Percentiles rank a stretch among this genome's conserved stretches.
Conservation (phyloP, 176 grass and related monocot genomes). For the Areca catechu region DNA sequence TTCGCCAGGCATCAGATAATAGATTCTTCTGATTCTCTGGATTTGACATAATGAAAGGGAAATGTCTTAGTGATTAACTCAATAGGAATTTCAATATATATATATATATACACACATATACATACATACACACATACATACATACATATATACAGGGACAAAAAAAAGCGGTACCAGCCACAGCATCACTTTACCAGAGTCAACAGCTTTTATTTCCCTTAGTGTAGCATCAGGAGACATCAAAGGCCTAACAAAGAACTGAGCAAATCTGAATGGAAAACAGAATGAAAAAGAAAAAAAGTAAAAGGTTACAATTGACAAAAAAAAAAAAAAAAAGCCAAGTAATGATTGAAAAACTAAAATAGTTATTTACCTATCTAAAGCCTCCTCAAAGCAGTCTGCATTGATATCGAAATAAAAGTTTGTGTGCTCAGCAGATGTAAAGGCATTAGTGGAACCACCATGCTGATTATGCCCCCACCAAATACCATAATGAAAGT, state of each 20-base stretch:
- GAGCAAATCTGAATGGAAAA: constrained; percentile 60
- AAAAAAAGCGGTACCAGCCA: too few species aligned
- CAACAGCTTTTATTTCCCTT: constrained; percentile 96
- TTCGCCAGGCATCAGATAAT: constrained; percentile 68
- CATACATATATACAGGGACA: too few species aligned
- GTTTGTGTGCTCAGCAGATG: constrained; percentile 69
- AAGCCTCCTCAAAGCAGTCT: constrained; percentile 71
- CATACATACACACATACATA: too few species aligned
- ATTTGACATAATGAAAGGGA: constrained; percentile 1
- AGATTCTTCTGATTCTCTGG: constrained; percentile 96
- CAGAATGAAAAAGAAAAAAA: constrained; percentile 15
- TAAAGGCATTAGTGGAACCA: constrained; percentile 86
- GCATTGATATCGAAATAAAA: constrained; percentile 88
- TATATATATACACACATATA: too few species aligned
- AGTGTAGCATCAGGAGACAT: constrained; percentile 88
- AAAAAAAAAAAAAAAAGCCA: background rate
- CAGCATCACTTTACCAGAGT: constrained; percentile 55
- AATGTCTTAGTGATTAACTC: constrained; percentile 3
- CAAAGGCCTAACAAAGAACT: constrained; percentile 95
- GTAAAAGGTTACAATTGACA: background rate
- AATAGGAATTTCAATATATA: background rate
- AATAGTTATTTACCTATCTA: constrained; percentile 58
- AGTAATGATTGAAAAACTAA: background rate
- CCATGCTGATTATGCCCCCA: constrained; percentile 58
- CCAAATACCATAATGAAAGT: constrained; percentile 16